Evolutionary conservation across 106 monocot genomes (phyloP), one percentile per base, ranked within the genome.

Genomic region (Dioscorea zingiberensis): DNA sequence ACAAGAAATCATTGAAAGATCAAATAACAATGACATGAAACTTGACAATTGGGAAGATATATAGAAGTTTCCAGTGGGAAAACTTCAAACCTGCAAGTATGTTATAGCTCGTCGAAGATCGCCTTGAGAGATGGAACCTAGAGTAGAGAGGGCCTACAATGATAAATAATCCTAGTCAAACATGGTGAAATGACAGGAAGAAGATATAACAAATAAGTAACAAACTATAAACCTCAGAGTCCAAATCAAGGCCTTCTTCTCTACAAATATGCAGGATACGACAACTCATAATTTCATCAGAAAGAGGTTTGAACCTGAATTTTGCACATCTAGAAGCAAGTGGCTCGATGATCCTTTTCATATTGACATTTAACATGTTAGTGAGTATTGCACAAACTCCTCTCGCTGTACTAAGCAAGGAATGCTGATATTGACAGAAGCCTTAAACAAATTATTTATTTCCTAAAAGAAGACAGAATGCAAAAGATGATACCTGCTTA

Each of bases 71-170:
- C 38, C n/a, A 53, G 51, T 53, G 30, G 23, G 48, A 63, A 46
- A 28, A 25, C 59, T 25, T 21, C 71, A 55, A 48, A 93, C 98
- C 92, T 98, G 98, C 73, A 98, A 73, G 74, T 89, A 98, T 57
- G 98, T 98, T 77, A 98, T 98, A 51, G 98, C 92, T 65, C 93
- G 85, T 19, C 98, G 92, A 82, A 98, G 98, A 82, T 98, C 98
- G 67, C 98, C 98, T 74, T 87, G 79, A 60, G 84, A 86, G 29
- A 98, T 93, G 47, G 93, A 72, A 68, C 89, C 77, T 59, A 93
- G 71, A 69, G 86, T 93, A 26, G 89, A 84, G 23, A 98, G 71
- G 3, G 92, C 92, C 98, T 98, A 74, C 58, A 53, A 58, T n/a
- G 10, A 47, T 45, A 57, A 23, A 76, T 21, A 55, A 5, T 3